A percentile compares a stretch with the other conserved stretches of the same genome.
These are phyloP conservation scores for Flueggea neowawraea DNA, from an alignment of 441 rosid species.

Conservation along the genomic window DNA sequence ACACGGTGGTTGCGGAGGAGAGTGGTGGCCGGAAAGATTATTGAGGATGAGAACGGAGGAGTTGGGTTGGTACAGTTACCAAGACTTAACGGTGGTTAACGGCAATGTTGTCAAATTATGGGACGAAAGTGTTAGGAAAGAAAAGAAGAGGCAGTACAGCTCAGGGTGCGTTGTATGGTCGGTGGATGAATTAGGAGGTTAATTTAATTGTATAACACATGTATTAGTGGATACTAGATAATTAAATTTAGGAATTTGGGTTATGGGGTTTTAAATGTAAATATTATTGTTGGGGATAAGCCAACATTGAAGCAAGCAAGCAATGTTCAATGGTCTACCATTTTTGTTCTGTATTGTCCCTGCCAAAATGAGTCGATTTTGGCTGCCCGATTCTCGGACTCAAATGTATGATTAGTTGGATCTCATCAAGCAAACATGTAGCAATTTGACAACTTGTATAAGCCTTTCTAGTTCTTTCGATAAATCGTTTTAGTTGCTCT, in stretches of 20 bases:
- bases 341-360: no score
- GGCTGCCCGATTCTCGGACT: no score
- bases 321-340: no score
- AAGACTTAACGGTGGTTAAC: conserved; percentile 45
- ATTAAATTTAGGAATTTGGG: background rate
- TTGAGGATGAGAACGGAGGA: conserved; percentile 45
- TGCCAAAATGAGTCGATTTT: no score
- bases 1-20: background rate
- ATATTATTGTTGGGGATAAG: conserved; percentile 7
- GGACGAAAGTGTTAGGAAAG: conserved; percentile 35
- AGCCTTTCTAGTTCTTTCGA: no score
- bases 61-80: conserved; percentile 45
- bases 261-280: conserved; percentile 10
- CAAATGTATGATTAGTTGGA: no score
- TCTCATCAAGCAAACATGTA: no score
- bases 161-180: conserved; percentile 18
- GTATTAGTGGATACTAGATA: background rate
- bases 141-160: conserved; percentile 9
- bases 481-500: no score
- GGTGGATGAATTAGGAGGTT: background rate
- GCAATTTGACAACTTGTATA: no score
- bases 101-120: conserved; percentile 73
- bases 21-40: conserved; percentile 32
- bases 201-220: background rate
- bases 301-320: background rate